phyloP scores from a whole-genome alignment of 352 stramenopile species.

The Globisporangium echinulatum region DNA sequence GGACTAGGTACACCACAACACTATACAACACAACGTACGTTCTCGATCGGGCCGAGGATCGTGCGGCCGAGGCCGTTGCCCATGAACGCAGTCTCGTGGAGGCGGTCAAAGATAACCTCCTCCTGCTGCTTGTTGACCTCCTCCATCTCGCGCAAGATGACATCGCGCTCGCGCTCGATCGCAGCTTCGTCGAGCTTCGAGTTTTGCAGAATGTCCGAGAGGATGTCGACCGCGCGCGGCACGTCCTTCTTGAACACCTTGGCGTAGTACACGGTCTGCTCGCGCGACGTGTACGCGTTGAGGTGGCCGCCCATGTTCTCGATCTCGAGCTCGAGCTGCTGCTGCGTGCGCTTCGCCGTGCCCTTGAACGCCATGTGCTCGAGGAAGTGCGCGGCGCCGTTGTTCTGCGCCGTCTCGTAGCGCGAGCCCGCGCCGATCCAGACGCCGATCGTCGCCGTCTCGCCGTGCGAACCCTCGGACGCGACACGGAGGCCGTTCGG shows the following conservation, averaged over 20 bases:
- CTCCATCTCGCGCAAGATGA: constrained; percentile 99
- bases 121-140: constrained; percentile 98
- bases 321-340: constrained; percentile 99
- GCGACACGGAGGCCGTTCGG: constrained; percentile 95
- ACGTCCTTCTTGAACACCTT: constrained; percentile 99
- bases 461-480: constrained; percentile 94
- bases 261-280: constrained; percentile 99
- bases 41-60: constrained; percentile 98
- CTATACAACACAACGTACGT: constrained; percentile 80
- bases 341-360: constrained; percentile 94
- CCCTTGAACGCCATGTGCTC: constrained; percentile 99
- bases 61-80: constrained; percentile 96
- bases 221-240: constrained; percentile 95
- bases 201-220: constrained; percentile 99
- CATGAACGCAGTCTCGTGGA: constrained; percentile 98
- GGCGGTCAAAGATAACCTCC: constrained; percentile 98
- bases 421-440: constrained; percentile 95
- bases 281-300: constrained; percentile 98
- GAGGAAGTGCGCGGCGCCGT: constrained; percentile 98
- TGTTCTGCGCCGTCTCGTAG: constrained; percentile 99
- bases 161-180: constrained; percentile 97
- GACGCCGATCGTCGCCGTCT: constrained; percentile 98
- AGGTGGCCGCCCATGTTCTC: constrained; percentile 99
- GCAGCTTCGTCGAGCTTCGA: constrained; percentile 95
- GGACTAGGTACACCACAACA: neutral